Percentiles rank a stretch among this genome's conserved stretches.
phyloP scores from a whole-genome alignment of 257 asterid genomes.

The Solanum dulcamara region DNA sequence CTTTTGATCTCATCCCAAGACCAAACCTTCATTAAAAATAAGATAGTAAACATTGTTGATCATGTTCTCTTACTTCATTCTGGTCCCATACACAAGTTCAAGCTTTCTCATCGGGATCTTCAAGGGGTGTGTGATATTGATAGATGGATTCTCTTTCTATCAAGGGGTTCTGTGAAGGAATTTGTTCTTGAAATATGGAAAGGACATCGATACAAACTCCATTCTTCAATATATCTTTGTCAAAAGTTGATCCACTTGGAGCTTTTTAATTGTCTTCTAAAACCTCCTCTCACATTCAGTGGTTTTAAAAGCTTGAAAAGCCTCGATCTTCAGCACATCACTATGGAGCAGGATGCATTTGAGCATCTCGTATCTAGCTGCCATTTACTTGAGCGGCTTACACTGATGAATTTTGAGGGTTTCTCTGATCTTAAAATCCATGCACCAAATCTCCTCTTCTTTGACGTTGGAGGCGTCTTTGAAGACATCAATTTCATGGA shows the following conservation, averaged over 20 bases:
- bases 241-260: conserved; percentile 76
- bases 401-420: conserved; percentile 93
- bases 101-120: conserved; percentile 92
- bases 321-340: conserved; percentile 93
- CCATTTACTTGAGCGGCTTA: conserved; percentile 76
- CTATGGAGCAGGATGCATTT: conserved; percentile 85
- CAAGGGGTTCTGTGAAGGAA: conserved; percentile 69
- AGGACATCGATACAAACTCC: conserved; percentile 93
- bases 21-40: conserved; percentile 48
- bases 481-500: conserved; percentile 61
- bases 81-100: conserved; percentile 73
- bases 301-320: conserved; percentile 81
- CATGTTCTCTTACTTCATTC: conserved; percentile 78
- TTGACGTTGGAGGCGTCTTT: conserved; percentile 87
- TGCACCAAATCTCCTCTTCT: conserved; percentile 86
- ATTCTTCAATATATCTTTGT: conserved; percentile 57
- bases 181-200: conserved; percentile 92
- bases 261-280: conserved; percentile 81
- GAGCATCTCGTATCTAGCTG: conserved; percentile 65
- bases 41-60: conserved; percentile 74
- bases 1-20: conserved; percentile 72
- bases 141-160: conserved; percentile 85
- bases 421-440: conserved; percentile 55
- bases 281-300: conserved; percentile 47
- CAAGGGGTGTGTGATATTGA: conserved; percentile 87